phyloP scores from a whole-genome alignment of 257 asterid species.

The Solanum bulbocastanum region DNA sequence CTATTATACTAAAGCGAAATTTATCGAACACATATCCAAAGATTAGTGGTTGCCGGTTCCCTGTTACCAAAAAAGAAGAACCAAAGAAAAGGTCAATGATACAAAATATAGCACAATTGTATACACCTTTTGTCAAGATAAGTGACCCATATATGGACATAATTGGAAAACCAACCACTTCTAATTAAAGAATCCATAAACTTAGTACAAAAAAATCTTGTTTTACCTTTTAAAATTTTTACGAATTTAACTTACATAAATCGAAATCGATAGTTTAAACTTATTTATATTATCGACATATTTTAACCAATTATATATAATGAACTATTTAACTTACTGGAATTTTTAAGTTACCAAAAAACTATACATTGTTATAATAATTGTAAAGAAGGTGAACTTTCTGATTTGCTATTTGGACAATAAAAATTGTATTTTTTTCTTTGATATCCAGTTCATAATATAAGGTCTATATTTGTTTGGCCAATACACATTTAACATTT shows the following conservation, averaged over 20 bases:
- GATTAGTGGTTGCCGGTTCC: not conserved
- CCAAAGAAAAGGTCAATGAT: not conserved
- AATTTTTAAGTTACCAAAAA: not conserved
- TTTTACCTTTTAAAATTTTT: not conserved
- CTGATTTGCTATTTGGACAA: not conserved
- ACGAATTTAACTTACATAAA: not conserved
- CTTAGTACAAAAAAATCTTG: not conserved
- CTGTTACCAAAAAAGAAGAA: no score
- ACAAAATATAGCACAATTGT: not conserved
- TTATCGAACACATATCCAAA: no score
- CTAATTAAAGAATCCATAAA: not conserved
- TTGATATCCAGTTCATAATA: not conserved
- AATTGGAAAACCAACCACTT: not conserved
- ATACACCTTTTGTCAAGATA: not conserved
- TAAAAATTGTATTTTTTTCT: not conserved
- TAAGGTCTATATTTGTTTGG: not conserved
- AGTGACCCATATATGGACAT: not conserved
- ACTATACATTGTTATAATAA: not conserved
- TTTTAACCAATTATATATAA: not conserved
- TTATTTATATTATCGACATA: not conserved
- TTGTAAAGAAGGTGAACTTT: not conserved
- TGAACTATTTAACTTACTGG: not conserved
- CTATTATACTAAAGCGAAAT: no score
- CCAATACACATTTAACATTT: not conserved
- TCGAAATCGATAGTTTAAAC: not conserved